Base-by-base conservation (phyloP, 805 yeast species). In the Sporopachydermia lactativora region DNA sequence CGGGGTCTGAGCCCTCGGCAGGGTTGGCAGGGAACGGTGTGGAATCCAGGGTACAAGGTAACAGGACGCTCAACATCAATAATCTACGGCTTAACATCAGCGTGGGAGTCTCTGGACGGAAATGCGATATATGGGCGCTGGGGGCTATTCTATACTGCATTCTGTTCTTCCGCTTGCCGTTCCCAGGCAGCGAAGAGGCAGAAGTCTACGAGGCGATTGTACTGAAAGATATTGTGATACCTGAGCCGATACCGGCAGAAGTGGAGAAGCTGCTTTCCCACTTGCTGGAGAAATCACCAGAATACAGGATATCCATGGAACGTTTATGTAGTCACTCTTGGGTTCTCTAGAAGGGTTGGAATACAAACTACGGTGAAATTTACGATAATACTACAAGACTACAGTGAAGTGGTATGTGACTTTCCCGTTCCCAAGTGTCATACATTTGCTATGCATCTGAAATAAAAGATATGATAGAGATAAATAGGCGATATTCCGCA, bases 141-240 rank as follows among this genome's bases (percentile, higher is more conserved):
- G 98, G 98, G 6, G 86, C 89, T 4, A 88, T 97, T 0, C 61
- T 92, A 14, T 92, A 77, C 58, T 88, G 96, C 55, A 61, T 92
- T 31, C 54, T 89, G 11, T 89, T 83, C 61, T 97, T 97, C 8
- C 68, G 70, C 46, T 71, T 92, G 36, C 98, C 98, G 2, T 92
- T 89, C 56, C 74, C 78, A 53, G 95, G 88, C 1, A 85, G 77
- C 38, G 77, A 83, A 19, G 95, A 86, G 52, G 88, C 71, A 60
- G 94, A 81, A 43, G 65, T 92, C 39, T 88, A 55, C 51, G 50
- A 52, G 42, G 64, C 62, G 45, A n/a, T 24, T 24, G n/a, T 24
- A n/a, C n/a, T 24, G 13, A 24, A 24, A 24, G 31, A 24, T 24
- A 8, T 38, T 58, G n/a, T n/a, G 13, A 8, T 24, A 24, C n/a